Conservation (phyloP, 2,329 filamentous ascomycete species). For the Nemania sp. region DNA sequence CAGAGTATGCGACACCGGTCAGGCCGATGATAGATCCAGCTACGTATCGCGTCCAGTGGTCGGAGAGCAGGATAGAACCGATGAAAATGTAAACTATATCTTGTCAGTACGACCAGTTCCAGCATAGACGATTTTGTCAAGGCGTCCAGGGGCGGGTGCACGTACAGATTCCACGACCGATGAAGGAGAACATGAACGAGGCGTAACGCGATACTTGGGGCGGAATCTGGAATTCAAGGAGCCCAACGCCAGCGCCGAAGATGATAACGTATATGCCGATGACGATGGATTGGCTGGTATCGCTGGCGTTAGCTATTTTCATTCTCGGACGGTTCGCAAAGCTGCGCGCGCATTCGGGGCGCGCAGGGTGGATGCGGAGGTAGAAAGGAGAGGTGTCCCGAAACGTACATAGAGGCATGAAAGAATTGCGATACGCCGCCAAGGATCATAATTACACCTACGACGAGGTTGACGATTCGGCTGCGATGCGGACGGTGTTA, state of each 20-base stretch:
- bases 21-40: constrained; percentile 78
- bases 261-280: constrained; percentile 86
- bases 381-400: constrained; percentile 38
- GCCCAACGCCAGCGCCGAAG: constrained; percentile 78
- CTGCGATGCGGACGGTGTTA: constrained; percentile 54
- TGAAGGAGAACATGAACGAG: constrained; percentile 96
- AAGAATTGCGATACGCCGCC: constrained; percentile 80
- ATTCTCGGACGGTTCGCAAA: background rate
- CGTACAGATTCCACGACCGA: constrained; percentile 93
- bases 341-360: background rate
- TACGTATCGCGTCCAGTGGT: constrained; percentile 68
- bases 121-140: background rate
- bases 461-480: constrained; percentile 90
- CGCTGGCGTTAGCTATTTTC: constrained; percentile 13
- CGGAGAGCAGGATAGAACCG: constrained; percentile 79
- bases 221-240: constrained; percentile 92
- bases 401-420: constrained; percentile 59
- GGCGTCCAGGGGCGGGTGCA: constrained; percentile 35
- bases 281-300: constrained; percentile 68
- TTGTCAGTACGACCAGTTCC: constrained; percentile 5
- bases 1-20: constrained; percentile 76
- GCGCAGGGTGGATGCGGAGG: constrained; percentile 40
- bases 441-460: constrained; percentile 84
- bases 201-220: constrained; percentile 91
- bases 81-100: constrained; percentile 89